Percentiles rank a stretch among this genome's conserved stretches.
These are phyloP conservation scores for Venturia aucupariae DNA, from an alignment of 2,329 filamentous ascomycete genomes.

Conservation along the genomic window DNA sequence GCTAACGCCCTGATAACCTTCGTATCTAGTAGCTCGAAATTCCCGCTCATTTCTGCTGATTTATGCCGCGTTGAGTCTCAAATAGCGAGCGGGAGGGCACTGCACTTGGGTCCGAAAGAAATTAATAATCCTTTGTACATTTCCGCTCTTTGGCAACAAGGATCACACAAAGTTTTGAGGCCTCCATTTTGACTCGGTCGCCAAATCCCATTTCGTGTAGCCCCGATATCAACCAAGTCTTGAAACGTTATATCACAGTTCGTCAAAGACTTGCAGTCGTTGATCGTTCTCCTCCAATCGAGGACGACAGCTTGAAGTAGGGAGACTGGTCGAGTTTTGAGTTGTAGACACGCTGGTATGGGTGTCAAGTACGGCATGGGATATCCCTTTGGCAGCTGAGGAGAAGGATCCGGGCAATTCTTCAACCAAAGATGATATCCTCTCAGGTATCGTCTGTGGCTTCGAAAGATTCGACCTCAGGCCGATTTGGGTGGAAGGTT, in stretches of 20 bases:
- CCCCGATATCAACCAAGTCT: not conserved
- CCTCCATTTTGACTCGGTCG: not conserved
- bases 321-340: not conserved
- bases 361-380: not conserved
- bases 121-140: not conserved
- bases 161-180: not conserved
- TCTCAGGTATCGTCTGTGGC: not conserved
- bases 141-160: not conserved
- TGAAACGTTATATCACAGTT: slow-evolving; percentile 5
- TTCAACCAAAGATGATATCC: not conserved
- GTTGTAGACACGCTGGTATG: not conserved
- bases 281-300: slow-evolving; percentile 6
- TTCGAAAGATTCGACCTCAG: not conserved
- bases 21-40: not conserved
- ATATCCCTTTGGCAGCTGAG: not conserved
- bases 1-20: too few relatives aligned
- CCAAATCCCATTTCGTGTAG: not conserved
- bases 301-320: not conserved
- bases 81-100: not conserved
- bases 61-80: not conserved
- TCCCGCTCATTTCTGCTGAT: not conserved
- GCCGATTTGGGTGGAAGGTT: not conserved
- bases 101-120: not conserved
- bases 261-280: slow-evolving; percentile 9
- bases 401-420: not conserved